Base-by-base conservation (phyloP, 179 eudicot genomes). In the Spergularia azorica region DNA sequence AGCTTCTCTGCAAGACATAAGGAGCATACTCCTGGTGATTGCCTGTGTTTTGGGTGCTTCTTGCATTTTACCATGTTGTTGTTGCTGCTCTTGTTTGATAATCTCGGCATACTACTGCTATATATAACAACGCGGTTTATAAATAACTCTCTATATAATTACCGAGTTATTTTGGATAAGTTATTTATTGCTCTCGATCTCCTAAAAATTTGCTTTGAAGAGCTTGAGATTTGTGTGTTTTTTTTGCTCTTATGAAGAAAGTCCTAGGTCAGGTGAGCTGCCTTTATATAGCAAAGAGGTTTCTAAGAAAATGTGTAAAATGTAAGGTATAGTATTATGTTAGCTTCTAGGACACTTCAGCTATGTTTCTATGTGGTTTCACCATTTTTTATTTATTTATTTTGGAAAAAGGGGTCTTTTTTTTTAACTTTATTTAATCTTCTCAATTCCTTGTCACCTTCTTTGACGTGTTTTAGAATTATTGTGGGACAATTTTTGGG, bases 1-100 rank as follows among this genome's bases (percentile, higher is more conserved):
- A 82, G 79, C 66, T 74, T 82, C 9, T 82, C 85, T 15, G 74
- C 72, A 0, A 82, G 77, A 64, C 85, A 82, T 0, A 82, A 18
- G 0, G 85, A 79, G 21, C 85, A 82, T 0, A 82, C 82, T 4
- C 85, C 85, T 3, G 85, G 77, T 1, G 85, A 79, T 71, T 82
- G 85, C 18, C 67, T 65, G 43, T 82, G 85, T 67, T 75, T 82
- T 0, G 85, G 85, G 66, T 82, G 85, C 63, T 70, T 82, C 62
- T 75, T 82, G 82, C 85, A 82, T 63, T 51, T 74, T 48, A 58
- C 71, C 66, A 32, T 68, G 72, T 66, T 70, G 66, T n/a, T 66
- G 36, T 26, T 71, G 57, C 58, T 70, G 76, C 32, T 65, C 63
- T 48, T 77, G 16, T 50, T 17, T 62, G 57, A 11, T 70, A 14